Evolutionary conservation across 805 yeast species (phyloP).

Genomic region (Phaffomyces opuntiae): DNA sequence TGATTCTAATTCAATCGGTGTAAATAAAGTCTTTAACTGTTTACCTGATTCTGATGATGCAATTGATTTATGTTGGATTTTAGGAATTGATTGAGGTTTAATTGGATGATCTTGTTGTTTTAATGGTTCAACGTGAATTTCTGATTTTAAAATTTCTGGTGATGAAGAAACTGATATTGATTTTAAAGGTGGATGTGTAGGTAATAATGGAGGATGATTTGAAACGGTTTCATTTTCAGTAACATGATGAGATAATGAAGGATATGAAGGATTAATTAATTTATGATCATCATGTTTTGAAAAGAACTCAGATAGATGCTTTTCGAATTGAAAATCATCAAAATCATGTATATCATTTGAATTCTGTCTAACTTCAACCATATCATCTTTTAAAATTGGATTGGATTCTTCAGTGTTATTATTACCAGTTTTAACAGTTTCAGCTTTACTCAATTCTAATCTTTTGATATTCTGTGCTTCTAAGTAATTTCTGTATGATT

Average conservation of each 20-base stretch:
- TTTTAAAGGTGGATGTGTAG: conserved; percentile 6
- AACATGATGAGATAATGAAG: conserved; percentile 8
- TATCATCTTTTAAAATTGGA: not conserved
- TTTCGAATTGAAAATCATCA: conserved; percentile 16
- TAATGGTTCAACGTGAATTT: too few relatives aligned
- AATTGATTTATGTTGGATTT: conserved; percentile 30
- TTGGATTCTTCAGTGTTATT: not conserved
- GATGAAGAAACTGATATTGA: not conserved
- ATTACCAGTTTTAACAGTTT: not conserved
- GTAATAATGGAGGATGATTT: not conserved
- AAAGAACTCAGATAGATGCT: conserved; percentile 11
- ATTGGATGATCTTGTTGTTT: not conserved
- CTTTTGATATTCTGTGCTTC: conserved; percentile 21
- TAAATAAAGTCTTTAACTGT: conserved; percentile 43
- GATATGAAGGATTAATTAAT: conserved; percentile 13
- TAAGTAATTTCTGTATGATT: conserved; percentile 18
- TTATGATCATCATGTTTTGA: conserved; percentile 2
- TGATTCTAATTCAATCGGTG: conserved; percentile 38
- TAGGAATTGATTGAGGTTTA: not conserved
- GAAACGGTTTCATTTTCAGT: conserved; percentile 1
- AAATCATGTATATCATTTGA: conserved; percentile 10
- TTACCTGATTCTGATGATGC: conserved; percentile 49
- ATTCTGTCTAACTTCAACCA: not conserved
- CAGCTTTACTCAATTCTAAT: conserved; percentile 3
- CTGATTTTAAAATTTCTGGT: too few relatives aligned